Evolutionary conservation across 2,329 filamentous ascomycete species (phyloP).

Genomic region (Xylaria sp.): DNA sequence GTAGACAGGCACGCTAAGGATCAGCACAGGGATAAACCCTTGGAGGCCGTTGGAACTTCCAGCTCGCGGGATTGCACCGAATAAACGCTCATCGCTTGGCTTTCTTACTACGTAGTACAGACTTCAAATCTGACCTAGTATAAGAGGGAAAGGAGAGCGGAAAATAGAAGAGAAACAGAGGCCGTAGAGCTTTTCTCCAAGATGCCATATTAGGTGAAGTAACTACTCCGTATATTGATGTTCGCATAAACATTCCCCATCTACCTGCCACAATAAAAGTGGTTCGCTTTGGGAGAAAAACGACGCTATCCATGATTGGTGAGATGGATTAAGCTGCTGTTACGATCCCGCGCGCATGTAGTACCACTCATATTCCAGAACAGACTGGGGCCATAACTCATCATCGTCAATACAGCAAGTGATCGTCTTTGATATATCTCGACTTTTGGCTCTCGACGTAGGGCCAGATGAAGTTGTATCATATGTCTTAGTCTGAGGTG

Average conservation of each 20-base stretch:
- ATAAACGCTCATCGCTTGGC: conserved; percentile 19
- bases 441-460: background rate
- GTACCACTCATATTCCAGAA: conserved; percentile 26
- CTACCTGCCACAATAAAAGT: conserved; percentile 23
- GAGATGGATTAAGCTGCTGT: conserved; percentile 1
- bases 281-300: conserved; percentile 11
- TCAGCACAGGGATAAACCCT: conserved; percentile 29
- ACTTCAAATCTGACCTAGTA: background rate
- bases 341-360: conserved; percentile 28
- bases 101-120: background rate
- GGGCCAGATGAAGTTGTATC: background rate
- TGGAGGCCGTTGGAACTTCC: conserved; percentile 17
- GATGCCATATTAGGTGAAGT: background rate
- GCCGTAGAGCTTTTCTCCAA: background rate
- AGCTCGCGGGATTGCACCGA: conserved; percentile 13
- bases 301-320: conserved; percentile 11
- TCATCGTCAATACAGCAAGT: conserved; percentile 4
- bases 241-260: conserved; percentile 13
- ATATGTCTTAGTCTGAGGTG: conserved; percentile 1
- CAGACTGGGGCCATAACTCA: background rate
- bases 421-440: conserved; percentile 5
- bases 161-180: background rate
- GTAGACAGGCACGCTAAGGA: conserved; percentile 11
- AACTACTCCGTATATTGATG: too few species aligned
- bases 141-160: background rate